Base-by-base conservation (phyloP, 257 asterid species). In the Leonotis leonurus region DNA sequence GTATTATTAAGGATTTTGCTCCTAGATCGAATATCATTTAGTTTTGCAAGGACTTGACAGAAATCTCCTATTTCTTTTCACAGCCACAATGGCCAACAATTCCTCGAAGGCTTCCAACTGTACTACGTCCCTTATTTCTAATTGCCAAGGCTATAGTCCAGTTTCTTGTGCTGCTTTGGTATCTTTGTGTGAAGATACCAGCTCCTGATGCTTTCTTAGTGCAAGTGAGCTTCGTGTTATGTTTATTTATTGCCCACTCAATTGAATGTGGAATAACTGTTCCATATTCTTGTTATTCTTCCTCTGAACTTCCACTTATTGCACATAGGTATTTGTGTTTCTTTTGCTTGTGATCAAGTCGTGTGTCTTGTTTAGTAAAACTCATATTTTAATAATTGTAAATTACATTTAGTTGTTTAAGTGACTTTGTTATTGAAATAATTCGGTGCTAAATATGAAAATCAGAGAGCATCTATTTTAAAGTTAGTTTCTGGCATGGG, bases 151-250 rank as follows among this genome's bases (percentile, higher is more conserved):
- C 99, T 33, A 49, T 92, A 52, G 60, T 89, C 73, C 97, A 92
- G 80, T 84, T 89, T 75, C 71, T 87, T 65, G 65, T 79, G 86
- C 95, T 92, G 73, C 85, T 92, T 64, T 92, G 97, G 95, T 89
- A 92, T 75, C 87, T 92, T 46, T 89, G 95, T 70, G 65, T 77
- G 18, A 92, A 80, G 76, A 85, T 92, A 71, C 89, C 97, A 0
- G 85, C 95, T 53, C 99, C 99, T 59, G 94, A 92, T 78, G 86
- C 77, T 75, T 86, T 83, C 76, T 58, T 92, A 33, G 96, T 92
- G 78, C 99, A 92, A 95, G 99, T 89, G 76, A 78, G 83, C 70
- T 76, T 46, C 56, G 41, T 45, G 45, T 72, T 45, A 40, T 72
- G 46, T 20, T 51, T 57, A 26, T 45, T 54, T 60, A 6, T 41